These are phyloP conservation scores for Sutorius australiensis DNA, from an alignment of 768 basidiomycete genomes.

Conservation along the genomic window DNA sequence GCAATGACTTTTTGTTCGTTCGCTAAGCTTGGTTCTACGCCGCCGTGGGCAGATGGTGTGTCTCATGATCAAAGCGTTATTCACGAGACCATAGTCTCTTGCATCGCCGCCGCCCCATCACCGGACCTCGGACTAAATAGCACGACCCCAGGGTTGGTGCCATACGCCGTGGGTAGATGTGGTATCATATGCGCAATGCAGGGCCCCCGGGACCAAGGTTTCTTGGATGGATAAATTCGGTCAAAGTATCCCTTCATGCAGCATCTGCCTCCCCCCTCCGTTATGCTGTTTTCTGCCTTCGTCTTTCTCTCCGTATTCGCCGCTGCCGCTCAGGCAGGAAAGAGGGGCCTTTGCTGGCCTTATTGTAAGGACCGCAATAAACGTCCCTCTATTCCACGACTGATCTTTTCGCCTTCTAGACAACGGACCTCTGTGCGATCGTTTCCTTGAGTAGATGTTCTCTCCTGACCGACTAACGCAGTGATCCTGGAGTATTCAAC, in stretches of 20 bases:
- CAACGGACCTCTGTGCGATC: conserved; percentile 30
- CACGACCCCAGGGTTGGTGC: neutral
- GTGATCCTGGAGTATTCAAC: conserved; percentile 30
- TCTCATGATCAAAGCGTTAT: neutral
- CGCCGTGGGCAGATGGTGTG: neutral
- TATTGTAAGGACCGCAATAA: conserved; percentile 23
- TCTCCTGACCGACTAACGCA: conserved; percentile 9
- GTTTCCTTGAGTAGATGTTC: neutral
- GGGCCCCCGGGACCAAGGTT: too few relatives aligned
- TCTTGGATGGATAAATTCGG: conserved; percentile 11
- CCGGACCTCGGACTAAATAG: neutral
- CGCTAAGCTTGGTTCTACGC: neutral
- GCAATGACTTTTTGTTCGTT: neutral
- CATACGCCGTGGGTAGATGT: too few relatives aligned
- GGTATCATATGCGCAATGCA: too few relatives aligned
- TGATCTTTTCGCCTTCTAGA: conserved; percentile 14
- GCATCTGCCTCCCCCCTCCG: neutral
- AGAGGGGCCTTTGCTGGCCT: conserved; percentile 37
- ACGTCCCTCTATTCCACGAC: neutral
- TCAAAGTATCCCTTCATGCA: neutral
- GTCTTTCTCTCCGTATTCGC: conserved; percentile 18
- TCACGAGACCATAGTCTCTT: neutral
- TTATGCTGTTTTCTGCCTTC: conserved; percentile 21
- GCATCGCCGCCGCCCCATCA: neutral
- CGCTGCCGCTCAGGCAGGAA: conserved; percentile 30